Evolutionary conservation across 2,329 filamentous ascomycete species (phyloP).

Genomic region (Fusarium pseudograminearum): DNA sequence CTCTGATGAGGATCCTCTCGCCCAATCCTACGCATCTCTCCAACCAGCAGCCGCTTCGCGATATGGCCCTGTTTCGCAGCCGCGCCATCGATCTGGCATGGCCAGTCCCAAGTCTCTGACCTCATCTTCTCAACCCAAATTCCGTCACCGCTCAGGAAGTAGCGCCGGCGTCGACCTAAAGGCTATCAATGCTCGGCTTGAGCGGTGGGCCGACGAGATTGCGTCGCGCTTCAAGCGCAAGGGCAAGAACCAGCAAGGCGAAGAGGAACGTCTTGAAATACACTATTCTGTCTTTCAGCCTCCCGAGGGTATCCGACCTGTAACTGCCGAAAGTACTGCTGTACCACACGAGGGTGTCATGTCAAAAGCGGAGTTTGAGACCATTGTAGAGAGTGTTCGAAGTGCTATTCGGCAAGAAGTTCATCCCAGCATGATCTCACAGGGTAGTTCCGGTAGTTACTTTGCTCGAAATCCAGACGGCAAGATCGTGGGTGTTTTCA

Average conservation of each 20-base stretch:
- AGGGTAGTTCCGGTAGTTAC: conserved; percentile 97
- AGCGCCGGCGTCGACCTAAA: conserved; percentile 97
- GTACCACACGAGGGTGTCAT: conserved; percentile 73
- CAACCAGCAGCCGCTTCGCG: conserved; percentile 70
- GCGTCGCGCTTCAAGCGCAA: conserved; percentile 95
- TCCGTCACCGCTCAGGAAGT: conserved; percentile 66
- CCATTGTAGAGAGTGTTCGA: conserved; percentile 89
- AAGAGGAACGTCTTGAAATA: conserved; percentile 92
- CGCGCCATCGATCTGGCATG: conserved; percentile 71
- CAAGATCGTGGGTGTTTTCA: conserved; percentile 97
- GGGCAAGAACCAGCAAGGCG: conserved; percentile 76
- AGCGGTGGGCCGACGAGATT: conserved; percentile 98
- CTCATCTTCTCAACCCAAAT: conserved; percentile 54
- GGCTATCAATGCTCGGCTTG: conserved; percentile 94
- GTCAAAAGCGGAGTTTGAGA: conserved; percentile 85
- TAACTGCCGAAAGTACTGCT: conserved; percentile 80
- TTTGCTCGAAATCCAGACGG: conserved; percentile 93
- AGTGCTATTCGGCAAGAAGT: conserved; percentile 89
- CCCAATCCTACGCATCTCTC: conserved; percentile 66
- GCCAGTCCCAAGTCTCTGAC: conserved; percentile 62
- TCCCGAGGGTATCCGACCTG: conserved; percentile 86
- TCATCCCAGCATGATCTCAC: conserved; percentile 95
- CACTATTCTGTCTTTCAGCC: conserved; percentile 97
- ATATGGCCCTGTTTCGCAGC: conserved; percentile 73
- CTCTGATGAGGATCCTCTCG: conserved; percentile 72